Evolutionary conservation across 352 stramenopile genomes (phyloP).

Genomic region (Globisporangium iwayamae): DNA sequence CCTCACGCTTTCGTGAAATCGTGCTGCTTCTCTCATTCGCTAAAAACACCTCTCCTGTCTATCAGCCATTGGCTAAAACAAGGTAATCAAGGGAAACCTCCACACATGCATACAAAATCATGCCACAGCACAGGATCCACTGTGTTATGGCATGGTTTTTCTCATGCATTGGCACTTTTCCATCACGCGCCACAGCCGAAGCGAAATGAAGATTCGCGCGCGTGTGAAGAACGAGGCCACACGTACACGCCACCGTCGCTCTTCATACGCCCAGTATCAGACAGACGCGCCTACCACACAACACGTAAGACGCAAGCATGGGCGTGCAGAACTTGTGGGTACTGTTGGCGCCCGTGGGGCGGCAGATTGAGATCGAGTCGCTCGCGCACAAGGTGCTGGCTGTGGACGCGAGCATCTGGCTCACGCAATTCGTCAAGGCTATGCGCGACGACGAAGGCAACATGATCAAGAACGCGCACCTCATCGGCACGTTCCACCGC

Average conservation of each 20-base stretch:
- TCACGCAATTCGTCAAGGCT: constrained; percentile 99
- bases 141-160: background rate
- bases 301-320: constrained; percentile 60
- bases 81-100: background rate
- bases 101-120: background rate
- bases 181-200: background rate
- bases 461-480: constrained; percentile 93
- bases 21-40: background rate
- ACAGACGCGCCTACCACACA: background rate
- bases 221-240: background rate
- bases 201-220: constrained; percentile 8
- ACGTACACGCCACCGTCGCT: background rate
- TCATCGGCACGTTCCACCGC: constrained; percentile 94
- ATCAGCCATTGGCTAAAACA: background rate
- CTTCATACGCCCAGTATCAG: background rate
- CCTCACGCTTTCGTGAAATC: background rate
- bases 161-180: background rate
- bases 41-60: background rate
- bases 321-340: constrained; percentile 98
- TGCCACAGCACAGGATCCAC: background rate
- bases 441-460: constrained; percentile 95
- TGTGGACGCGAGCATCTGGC: constrained; percentile 99
- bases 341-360: constrained; percentile 93
- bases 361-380: constrained; percentile 97
- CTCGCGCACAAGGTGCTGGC: constrained; percentile 94